These are phyloP conservation scores for Liquidambar formosana DNA, from an alignment of 164 flowering plant genomes.

Conservation along the genomic window DNA sequence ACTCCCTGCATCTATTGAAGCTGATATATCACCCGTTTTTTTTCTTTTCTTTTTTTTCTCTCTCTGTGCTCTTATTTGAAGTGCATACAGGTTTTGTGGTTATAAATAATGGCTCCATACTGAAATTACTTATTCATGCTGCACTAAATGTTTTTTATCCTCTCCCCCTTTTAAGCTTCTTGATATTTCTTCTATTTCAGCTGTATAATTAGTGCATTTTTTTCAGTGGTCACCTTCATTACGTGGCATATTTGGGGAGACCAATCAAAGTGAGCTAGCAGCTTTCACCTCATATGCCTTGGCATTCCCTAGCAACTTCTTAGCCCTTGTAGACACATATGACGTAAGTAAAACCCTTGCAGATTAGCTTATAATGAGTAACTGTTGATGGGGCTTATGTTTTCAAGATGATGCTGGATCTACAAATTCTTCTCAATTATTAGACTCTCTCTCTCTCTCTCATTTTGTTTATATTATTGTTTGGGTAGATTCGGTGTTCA, in stretches of 20 bases:
- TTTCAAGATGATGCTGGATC: too few species aligned
- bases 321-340: conserved; percentile 98
- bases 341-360: conserved; percentile 69
- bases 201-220: conserved; percentile 7
- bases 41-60: too few species aligned
- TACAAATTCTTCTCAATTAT: too few species aligned
- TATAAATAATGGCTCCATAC: too few species aligned
- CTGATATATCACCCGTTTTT: too few species aligned
- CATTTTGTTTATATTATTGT: background rate
- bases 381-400: background rate
- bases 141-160: background rate
- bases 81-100: too few species aligned
- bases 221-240: conserved; percentile 64
- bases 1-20: too few species aligned
- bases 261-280: conserved; percentile 96
- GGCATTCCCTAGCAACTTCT: conserved; percentile 82
- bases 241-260: conserved; percentile 78
- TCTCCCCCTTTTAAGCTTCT: background rate
- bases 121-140: background rate
- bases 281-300: conserved; percentile 98
- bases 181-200: background rate
- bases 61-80: too few species aligned
- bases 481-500: background rate
- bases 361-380: background rate
- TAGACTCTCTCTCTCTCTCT: background rate